Percentiles rank a stretch among this genome's conserved stretches.
Conservation (phyloP, 78 protist genomes). For the Trichosphaerium sp. region DNA sequence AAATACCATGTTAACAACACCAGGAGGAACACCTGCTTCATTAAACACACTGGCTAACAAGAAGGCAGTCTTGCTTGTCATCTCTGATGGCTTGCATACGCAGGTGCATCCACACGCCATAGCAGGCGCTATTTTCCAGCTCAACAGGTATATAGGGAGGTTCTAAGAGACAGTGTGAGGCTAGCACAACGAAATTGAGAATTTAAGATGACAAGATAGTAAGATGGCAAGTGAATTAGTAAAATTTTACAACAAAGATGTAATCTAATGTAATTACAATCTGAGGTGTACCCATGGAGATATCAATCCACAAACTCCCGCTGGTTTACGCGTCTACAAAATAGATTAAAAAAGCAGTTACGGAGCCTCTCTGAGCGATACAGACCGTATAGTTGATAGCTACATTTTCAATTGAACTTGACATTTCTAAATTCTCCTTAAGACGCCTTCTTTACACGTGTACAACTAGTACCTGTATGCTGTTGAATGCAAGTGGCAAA, state of each 20-base stretch:
- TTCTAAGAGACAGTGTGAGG: slow-evolving; percentile 20
- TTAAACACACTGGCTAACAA: slow-evolving; percentile 25
- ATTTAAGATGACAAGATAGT: not conserved
- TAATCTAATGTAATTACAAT: not conserved
- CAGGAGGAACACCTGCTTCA: slow-evolving; percentile 62
- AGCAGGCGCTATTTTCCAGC: slow-evolving; percentile 91
- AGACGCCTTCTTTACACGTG: not conserved
- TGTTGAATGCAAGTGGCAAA: slow-evolving; percentile 59
- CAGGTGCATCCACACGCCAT: slow-evolving; percentile 54
- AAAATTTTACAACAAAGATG: not conserved
- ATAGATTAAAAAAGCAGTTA: slow-evolving; percentile 9
- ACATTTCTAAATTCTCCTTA: not conserved
- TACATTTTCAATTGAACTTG: not conserved
- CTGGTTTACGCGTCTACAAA: slow-evolving; percentile 51
- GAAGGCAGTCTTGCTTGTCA: slow-evolving; percentile 64
- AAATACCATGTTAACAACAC: slow-evolving; percentile 67
- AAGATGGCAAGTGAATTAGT: not conserved
- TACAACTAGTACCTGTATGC: not conserved
- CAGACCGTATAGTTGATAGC: not conserved
- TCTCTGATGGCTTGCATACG: slow-evolving; percentile 76
- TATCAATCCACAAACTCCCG: slow-evolving; percentile 73
- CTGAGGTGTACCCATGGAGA: too few species aligned
- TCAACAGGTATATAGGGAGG: slow-evolving; percentile 73
- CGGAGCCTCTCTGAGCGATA: not conserved
- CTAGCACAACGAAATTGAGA: not conserved